Conservation (phyloP, 2,329 filamentous ascomycete species). For the Talaromyces rugulosus region DNA sequence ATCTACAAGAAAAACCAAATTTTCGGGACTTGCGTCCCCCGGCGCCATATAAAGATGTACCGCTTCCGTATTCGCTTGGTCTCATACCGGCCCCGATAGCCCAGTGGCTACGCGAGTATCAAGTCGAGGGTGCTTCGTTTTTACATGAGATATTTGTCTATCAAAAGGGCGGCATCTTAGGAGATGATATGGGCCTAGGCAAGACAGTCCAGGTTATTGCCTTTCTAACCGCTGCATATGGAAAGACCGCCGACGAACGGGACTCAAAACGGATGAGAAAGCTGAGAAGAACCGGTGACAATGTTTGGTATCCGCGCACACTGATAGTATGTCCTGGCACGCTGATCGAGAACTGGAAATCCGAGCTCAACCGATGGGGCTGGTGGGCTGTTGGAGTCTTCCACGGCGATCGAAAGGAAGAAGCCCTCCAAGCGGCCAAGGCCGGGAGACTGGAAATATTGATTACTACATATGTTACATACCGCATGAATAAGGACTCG, state of each 20-base stretch:
- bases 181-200: constrained; percentile 95
- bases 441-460: constrained; percentile 81
- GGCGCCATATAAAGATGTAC: constrained; percentile 68
- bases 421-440: constrained; percentile 66
- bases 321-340: constrained; percentile 86
- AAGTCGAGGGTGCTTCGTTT: constrained; percentile 79
- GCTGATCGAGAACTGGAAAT: constrained; percentile 85
- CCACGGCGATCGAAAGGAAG: constrained; percentile 69
- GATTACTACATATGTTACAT: constrained; percentile 92
- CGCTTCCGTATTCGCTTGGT: constrained; percentile 69
- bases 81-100: constrained; percentile 84
- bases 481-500: constrained; percentile 67
- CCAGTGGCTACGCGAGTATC: constrained; percentile 88
- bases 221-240: constrained; percentile 86
- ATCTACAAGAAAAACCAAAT: constrained; percentile 64
- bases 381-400: constrained; percentile 89
- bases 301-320: constrained; percentile 75
- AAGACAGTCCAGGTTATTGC: constrained; percentile 96
- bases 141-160: constrained; percentile 86
- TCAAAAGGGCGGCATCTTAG: constrained; percentile 83
- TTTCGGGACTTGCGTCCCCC: constrained; percentile 62
- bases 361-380: constrained; percentile 83
- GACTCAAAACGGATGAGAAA: constrained; percentile 86
- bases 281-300: constrained; percentile 58
- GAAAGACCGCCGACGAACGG: constrained; percentile 84